These are phyloP conservation scores for Podaxis sp. DNA, from an alignment of 768 basidiomycete genomes.

Conservation along the genomic window DNA sequence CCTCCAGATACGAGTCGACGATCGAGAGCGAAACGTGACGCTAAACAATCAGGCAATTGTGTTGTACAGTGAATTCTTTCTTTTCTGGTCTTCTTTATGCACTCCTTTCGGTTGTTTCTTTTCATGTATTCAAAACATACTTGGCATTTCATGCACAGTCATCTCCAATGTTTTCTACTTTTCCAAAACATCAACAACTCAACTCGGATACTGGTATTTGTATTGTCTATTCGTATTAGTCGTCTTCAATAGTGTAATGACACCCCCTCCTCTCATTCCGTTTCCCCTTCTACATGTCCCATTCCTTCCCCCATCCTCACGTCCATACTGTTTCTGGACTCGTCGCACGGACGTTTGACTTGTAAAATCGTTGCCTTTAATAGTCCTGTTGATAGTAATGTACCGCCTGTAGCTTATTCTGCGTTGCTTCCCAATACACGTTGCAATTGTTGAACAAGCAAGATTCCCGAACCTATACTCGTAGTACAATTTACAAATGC, in stretches of 20 bases:
- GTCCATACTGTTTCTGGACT: background rate
- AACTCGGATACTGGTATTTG: conserved; percentile 5
- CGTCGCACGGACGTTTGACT: background rate
- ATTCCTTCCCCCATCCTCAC: background rate
- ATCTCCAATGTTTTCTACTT: background rate
- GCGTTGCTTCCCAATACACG: background rate
- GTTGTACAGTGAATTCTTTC: conserved; percentile 39
- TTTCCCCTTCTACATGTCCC: background rate
- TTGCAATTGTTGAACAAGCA: background rate
- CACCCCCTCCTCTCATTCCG: background rate
- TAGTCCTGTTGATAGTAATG: background rate
- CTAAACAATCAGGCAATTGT: conserved; percentile 40
- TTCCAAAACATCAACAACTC: background rate
- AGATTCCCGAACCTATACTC: background rate
- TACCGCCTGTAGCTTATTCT: background rate
- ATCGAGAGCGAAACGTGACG: conserved; percentile 39
- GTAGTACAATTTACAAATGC: background rate
- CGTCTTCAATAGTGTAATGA: background rate
- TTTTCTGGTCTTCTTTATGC: conserved; percentile 9
- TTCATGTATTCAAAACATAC: conserved; percentile 6
- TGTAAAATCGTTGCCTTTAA: background rate
- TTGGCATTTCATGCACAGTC: background rate
- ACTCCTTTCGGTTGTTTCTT: conserved; percentile 2
- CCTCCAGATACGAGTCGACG: conserved; percentile 30
- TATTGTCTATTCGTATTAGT: conserved; percentile 5